These are phyloP conservation scores for Ascocoryne sarcoides DNA, from an alignment of 2,329 filamentous ascomycete species.

Conservation along the genomic window DNA sequence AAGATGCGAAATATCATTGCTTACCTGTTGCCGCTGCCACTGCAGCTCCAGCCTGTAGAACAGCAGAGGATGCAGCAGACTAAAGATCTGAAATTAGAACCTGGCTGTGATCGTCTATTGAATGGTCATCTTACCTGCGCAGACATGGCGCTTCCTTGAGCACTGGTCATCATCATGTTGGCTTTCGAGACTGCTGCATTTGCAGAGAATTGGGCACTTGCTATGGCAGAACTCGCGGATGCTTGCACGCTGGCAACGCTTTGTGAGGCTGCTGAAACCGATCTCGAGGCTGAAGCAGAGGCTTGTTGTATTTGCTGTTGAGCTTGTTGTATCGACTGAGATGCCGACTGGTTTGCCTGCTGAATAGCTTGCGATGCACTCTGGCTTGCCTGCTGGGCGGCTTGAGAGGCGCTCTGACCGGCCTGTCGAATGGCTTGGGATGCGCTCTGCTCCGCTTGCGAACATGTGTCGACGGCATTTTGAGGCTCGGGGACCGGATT, in stretches of 20 bases:
- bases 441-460: slow-evolving; percentile 22
- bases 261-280: slow-evolving; percentile 15
- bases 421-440: slow-evolving; percentile 19
- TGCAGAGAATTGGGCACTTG: slow-evolving; percentile 19
- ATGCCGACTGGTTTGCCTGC: slow-evolving; percentile 17
- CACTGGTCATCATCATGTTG: slow-evolving; percentile 15
- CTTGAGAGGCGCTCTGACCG: slow-evolving; percentile 14
- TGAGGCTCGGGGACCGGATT: slow-evolving; percentile 16
- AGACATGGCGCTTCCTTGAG: slow-evolving; percentile 14
- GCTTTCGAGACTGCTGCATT: slow-evolving; percentile 15
- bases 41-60: slow-evolving; percentile 22
- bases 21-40: slow-evolving; percentile 25
- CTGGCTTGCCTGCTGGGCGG: slow-evolving; percentile 16
- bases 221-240: slow-evolving; percentile 19
- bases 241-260: slow-evolving; percentile 17
- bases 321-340: slow-evolving; percentile 16
- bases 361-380: slow-evolving; percentile 20
- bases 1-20: neutral
- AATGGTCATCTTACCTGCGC: slow-evolving; percentile 16
- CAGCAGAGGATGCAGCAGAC: slow-evolving; percentile 16
- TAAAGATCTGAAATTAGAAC: slow-evolving; percentile 7
- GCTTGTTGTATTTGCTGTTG: slow-evolving; percentile 12
- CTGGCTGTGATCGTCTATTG: neutral
- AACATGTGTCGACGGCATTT: slow-evolving; percentile 8
- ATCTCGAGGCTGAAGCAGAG: slow-evolving; percentile 13